phyloP scores from a whole-genome alignment of 495 filamentous ascomycete species.

The Pyronema omphalodes region DNA sequence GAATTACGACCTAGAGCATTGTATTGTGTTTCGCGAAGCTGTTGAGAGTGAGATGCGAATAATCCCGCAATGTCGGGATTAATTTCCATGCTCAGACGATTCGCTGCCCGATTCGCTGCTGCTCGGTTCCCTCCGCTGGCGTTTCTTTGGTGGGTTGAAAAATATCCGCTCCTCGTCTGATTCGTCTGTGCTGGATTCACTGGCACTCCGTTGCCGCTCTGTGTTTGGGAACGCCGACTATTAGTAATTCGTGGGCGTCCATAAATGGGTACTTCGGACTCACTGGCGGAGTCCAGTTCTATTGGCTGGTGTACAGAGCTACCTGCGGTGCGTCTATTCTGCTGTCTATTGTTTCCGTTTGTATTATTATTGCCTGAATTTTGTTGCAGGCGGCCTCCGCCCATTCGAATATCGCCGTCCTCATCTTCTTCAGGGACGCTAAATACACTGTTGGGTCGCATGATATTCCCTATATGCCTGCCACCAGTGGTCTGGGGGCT shows the following conservation, averaged over 20 bases:
- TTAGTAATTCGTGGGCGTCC: slow-evolving; percentile 7
- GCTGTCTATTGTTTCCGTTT: not conserved
- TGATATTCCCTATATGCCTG: not conserved
- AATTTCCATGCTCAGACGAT: slow-evolving; percentile 10
- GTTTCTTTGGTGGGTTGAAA: slow-evolving; percentile 10
- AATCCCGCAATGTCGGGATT: slow-evolving; percentile 12
- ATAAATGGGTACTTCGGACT: slow-evolving; percentile 7
- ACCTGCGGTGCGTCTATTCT: not conserved
- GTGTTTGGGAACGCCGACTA: not conserved
- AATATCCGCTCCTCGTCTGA: slow-evolving; percentile 4
- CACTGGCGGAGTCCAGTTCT: slow-evolving; percentile 14
- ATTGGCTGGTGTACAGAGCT: slow-evolving; percentile 5
- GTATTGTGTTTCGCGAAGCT: slow-evolving; percentile 6
- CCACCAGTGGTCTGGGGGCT: slow-evolving; percentile 6
- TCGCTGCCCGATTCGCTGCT: not conserved
- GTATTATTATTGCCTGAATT: not conserved
- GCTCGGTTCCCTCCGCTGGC: not conserved
- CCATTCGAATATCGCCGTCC: slow-evolving; percentile 18
- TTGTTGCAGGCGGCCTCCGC: not conserved
- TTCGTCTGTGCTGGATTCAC: too few species aligned
- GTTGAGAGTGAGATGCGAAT: slow-evolving; percentile 12
- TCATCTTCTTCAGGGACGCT: slow-evolving; percentile 23
- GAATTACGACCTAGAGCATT: slow-evolving; percentile 15
- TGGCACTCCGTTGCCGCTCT: not conserved
- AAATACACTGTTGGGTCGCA: slow-evolving; percentile 9